Base-by-base conservation (phyloP, 345 rosid genomes). In the Eucalyptus tenuipes region DNA sequence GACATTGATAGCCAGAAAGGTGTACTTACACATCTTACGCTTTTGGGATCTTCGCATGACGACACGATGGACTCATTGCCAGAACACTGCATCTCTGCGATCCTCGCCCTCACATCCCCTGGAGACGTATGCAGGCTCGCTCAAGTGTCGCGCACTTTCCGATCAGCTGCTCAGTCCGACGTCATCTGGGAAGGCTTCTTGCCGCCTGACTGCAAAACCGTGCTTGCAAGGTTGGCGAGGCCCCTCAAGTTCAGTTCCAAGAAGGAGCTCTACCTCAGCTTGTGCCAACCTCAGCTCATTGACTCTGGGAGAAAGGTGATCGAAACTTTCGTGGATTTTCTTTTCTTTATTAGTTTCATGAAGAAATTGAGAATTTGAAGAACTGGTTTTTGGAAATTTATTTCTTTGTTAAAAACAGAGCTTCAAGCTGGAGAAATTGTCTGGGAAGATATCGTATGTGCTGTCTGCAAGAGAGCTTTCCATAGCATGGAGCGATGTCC, bases 391-490 rank as follows among this genome's bases (percentile, higher is more conserved):
- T 0, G 17, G 12, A 20, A 25, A 25, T 57, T 12, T 47, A 10
- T 1, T 50, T 31, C 29, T 64, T 49, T 55, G 33, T 85, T 10
- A 57, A 86, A 57, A 49, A 68, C 93, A 97, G 98, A 91, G 93
- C 80, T 93, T 95, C 93, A 92, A 90, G 88, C 42, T 96, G 87
- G 95, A 96, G 89, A 94, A 89, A 92, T 90, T 91, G 31, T 90
- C 94, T 7, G 98, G 97, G n/a, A 94, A 86, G 90, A 91, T 90
- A 47, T 93, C 93, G 0, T 95, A 91, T 64, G 31, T 91, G 45
- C 82, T 97, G 61, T 96, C 99, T 10, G 95, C 99, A 45, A 95
- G 96, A 90, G 94, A 94, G 88, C 94, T 96, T 87, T 89, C 93
- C 2, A 96, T 97, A 85, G 89, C 93, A 8, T 89, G 93, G 92